Evolutionary conservation across 495 filamentous ascomycete species (phyloP), one percentile per base, ranked within the genome.

Genomic region (Clavariopsis aquatica): DNA sequence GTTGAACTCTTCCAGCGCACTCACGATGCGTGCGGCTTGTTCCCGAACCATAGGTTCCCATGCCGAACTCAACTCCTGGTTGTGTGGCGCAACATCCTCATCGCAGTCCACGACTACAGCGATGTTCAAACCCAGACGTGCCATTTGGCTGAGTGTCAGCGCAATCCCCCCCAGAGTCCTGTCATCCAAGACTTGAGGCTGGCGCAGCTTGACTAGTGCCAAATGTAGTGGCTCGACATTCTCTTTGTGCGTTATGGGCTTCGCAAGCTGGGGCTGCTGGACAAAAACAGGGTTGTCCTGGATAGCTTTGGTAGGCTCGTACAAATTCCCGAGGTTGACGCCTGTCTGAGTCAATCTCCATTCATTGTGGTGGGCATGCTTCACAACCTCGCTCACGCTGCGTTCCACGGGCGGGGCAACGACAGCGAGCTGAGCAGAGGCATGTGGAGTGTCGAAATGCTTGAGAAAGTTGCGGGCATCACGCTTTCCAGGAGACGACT

Each of bases 201-300:
- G 82, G 41, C 87, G 84, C 47, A 98, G 81, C 72, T 96, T 96
- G 55, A 99, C 86, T 60, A 99, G 73, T 12, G 94, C 92, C 31
- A 96, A 78, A 74, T 97, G 92, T 23, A 93, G 75, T 31, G 83
- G 80, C 45, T 84, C 81, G 51, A 78, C 49, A 22, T 27, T 49
- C 19, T 68, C 61, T 23, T 22, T 54, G n/a, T 68, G 60, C 29
- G 28, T 26, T 7, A 43, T 36, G 9, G 15, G 52, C 41, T 60
- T 55, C 31, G 54, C 55, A 8, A 63, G 46, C 17, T 62, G 34
- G 6, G 60, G 22, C 56, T 69, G 55, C 52, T 84, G 84, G 3
- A 79, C 78, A 71, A 90, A 89, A 10, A 85, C 80, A 0, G 88
- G 86, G 60, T 79, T 86, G 26, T 87, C 77, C 64, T 83, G 82